phyloP scores from a whole-genome alignment of 2,329 filamentous ascomycete species.

The Xylaria sp. region DNA sequence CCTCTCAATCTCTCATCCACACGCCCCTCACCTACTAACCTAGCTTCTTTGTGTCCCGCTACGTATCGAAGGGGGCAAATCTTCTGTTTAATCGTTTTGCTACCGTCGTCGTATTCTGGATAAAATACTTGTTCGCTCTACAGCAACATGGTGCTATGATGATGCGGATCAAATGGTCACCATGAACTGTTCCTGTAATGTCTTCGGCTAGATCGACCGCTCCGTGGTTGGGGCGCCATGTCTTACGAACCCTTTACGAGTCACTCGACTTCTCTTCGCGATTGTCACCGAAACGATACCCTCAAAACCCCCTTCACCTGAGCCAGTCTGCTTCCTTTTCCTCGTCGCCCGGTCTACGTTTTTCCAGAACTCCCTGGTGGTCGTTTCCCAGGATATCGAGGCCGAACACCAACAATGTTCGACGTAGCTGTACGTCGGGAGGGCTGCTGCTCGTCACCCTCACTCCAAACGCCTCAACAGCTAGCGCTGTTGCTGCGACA shows the following conservation, averaged over 20 bases:
- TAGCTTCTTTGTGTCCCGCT: not conserved
- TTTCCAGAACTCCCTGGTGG: conserved; percentile 45
- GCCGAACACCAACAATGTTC: conserved; percentile 54
- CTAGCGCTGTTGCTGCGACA: conserved; percentile 53
- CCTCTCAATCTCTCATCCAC: not conserved
- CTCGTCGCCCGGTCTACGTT: conserved; percentile 38
- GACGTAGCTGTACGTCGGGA: conserved; percentile 64
- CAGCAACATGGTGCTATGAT: conserved; percentile 28
- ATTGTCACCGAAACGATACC: conserved; percentile 40
- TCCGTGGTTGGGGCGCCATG: conserved; percentile 47
- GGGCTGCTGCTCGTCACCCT: conserved; percentile 63
- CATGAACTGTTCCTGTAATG: conserved; percentile 48
- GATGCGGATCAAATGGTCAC: conserved; percentile 36
- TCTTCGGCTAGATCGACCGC: conserved; percentile 49
- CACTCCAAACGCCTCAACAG: conserved; percentile 53
- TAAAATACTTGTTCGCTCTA: conserved; percentile 19
- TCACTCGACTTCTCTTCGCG: conserved; percentile 45
- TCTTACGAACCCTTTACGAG: conserved; percentile 48
- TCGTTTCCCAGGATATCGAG: conserved; percentile 45
- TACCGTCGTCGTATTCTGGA: conserved; percentile 4
- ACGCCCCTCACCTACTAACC: not conserved
- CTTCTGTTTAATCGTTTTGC: not conserved
- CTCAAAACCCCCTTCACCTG: conserved; percentile 36
- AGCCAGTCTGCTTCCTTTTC: conserved; percentile 41
- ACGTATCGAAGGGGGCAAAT: not conserved